Percentiles rank a stretch among this genome's conserved stretches.
phyloP scores from a whole-genome alignment of 2,329 filamentous ascomycete genomes.

The Aspergillus pseudoterreus region DNA sequence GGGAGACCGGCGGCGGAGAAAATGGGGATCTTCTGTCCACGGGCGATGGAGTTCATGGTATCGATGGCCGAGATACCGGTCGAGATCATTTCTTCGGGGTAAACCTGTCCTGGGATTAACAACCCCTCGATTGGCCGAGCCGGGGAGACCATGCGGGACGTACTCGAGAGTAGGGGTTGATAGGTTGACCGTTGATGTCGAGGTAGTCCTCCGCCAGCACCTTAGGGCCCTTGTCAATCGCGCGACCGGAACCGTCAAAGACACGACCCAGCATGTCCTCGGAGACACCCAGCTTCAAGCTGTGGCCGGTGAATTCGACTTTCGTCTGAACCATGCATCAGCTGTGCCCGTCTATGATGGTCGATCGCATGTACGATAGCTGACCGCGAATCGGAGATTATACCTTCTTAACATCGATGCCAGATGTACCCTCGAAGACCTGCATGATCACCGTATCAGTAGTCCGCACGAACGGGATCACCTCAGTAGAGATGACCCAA shows the following conservation, averaged over 20 bases:
- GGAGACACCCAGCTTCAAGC: constrained; percentile 95
- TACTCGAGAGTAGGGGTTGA: constrained; percentile 97
- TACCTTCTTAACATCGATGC: constrained; percentile 98
- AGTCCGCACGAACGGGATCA: no score
- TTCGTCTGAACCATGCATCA: constrained; percentile 62
- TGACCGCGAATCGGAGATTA: no score
- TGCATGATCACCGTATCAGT: constrained; percentile 37
- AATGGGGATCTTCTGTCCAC: constrained; percentile 99
- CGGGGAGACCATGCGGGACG: constrained; percentile 2
- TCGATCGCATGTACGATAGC: no score
- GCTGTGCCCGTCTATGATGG: background rate
- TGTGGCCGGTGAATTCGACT: constrained; percentile 96
- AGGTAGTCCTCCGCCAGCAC: constrained; percentile 96
- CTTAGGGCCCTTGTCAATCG: constrained; percentile 98
- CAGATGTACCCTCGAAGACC: constrained; percentile 96
- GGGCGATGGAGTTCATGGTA: constrained; percentile 96
- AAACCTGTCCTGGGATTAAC: constrained; percentile 61
- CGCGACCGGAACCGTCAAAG: constrained; percentile 95
- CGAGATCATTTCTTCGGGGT: constrained; percentile 99
- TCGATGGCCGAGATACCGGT: constrained; percentile 99
- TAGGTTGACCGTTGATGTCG: constrained; percentile 97
- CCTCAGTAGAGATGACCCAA: no score
- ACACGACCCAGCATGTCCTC: constrained; percentile 99
- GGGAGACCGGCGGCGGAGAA: constrained; percentile 98
- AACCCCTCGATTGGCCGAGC: constrained; percentile 3